Base-by-base conservation (phyloP, 1,284 basidiomycete species). In the Cutaneotrichosporon curvatum region DNA sequence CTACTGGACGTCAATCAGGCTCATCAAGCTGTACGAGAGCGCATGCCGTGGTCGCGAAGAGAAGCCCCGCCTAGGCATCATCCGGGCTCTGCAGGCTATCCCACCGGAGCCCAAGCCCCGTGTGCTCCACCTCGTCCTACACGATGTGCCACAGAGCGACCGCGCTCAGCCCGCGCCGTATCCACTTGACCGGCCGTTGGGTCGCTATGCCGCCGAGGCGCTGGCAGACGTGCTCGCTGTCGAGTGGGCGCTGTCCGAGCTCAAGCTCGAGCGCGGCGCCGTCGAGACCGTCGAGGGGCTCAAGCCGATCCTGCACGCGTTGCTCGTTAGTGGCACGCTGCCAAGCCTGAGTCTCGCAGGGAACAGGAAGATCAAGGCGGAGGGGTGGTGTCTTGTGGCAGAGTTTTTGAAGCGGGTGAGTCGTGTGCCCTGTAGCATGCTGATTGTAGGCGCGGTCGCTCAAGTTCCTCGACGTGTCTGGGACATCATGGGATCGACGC, bases 271-370 rank as follows among this genome's bases (percentile, higher is more conserved):
- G 46, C 82, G 56, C 11, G 88, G 70, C 83, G 85, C 67, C 79
- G 83, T 70, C 68, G 94, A 70, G 36, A 83, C 86, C 50, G 87
- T 94, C 43, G 76, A 79, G 48, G 87, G 79, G 37, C 68, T 97
- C 46, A 95, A 95, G 73, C 87, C 87, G 0, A 82, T 97, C 16
- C 75, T 97, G 0, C 92, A 96, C 64, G 82, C 90, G 0, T 77
- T 98, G 1, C 79, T 96, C 43, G 85, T 96, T 39, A 85, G 86
- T 16, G 81, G 81, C 18, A 81, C 82, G 0, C 75, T 97, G 23
- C 84, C 85, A 1, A 87, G 84, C 58, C 76, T 97, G 19, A 90
- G 86, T 9, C 74, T 98, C 18, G 84, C 89, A 2, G 87, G 86
- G 18, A 97, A 97, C 67, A 78, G 81, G 60, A 82, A 82, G 49